Base-by-base conservation (phyloP, 73 alveolate genomes). In the Breviolum minutum region DNA sequence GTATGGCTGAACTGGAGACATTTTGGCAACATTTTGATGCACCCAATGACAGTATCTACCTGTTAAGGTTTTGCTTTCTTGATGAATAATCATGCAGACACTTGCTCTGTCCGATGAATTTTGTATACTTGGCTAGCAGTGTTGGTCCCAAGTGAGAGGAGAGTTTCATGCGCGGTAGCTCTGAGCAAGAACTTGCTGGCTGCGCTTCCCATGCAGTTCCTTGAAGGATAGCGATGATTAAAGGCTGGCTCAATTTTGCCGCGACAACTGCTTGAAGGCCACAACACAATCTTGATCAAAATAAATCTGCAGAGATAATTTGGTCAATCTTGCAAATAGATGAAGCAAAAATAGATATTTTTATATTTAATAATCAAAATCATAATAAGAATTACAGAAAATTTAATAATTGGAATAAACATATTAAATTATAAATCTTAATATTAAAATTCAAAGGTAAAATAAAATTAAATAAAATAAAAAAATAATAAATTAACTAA, bases 91-190 rank as follows among this genome's bases (percentile, higher is more conserved):
- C 54, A 40, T 40, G 54, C 54, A 40, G 54, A 40, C 54, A 40
- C 54, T 40, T 40, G 54, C 54, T 40, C 54, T 40, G 54, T 40
- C 54, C 5, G 0, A 40, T 40, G 54, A 40, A 40, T 40, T 40
- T 40, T 40, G 54, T 0, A 40, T 40, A 40, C 54, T 27, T 22
- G 62, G 86, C 63, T 29, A 77, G 62, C 63, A n/a, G 12, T 48
- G 32, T 80, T 63, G 40, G 54, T 80, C 88, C 5, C 16, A 32
- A 17, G 17, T 77, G 88, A 80, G 88, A 40, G 88, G 54, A 80
- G 88, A 80, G 88, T 80, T 80, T 80, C 88, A 80, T 80, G 29
- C 88, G 88, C 88, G 88, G 88, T 80, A 80, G 88, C 88, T 80
- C 68, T 77, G 88, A 80, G 88, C 88, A 29, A 80, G 86, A 77